Evolutionary conservation across 2,329 filamentous ascomycete genomes (phyloP), one percentile per base, ranked within the genome.

Genomic region (Diaporthe humulicola): DNA sequence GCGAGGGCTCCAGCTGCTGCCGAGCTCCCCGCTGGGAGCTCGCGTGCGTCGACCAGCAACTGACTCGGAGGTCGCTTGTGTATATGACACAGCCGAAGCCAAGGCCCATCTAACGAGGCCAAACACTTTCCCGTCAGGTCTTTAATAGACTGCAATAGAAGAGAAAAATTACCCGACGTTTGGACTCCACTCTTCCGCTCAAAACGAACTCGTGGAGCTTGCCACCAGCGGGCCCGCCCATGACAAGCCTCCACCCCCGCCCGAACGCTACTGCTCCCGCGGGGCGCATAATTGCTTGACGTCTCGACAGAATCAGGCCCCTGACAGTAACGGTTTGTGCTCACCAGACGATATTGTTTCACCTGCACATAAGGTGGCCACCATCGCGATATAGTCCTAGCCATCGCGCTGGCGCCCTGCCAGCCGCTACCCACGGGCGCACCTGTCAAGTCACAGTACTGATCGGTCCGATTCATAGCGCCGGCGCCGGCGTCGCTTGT

Each of bases 131-230:
- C 30, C n/a, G 42, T 40, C 33, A 69, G 17, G 15, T 42, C 15
- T 12, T 28, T 25, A 40, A 57, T 19, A 22, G 15, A 14, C n/a
- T n/a, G n/a, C 33, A 48, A 22, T 22, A 40, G 19, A 15, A 40
- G 14, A n/a, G 22, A 67, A 10, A 38, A 52, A 67, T 50, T 38
- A 52, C 45, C 64, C 33, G 45, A 40, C 45, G 64, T 54, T 69
- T 38, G 45, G 22, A 69, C 64, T 54, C 64, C 64, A 69, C 64
- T 38, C n/a, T 69, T 5, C 48, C 48, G 48, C 33, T 8, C 48
- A 15, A 69, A 69, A 69, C 64, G 64, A 69, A 69, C 64, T 69
- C 48, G 64, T 69, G 64, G 64, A 69, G 64, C 64, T 38, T 69
- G 64, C 54, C 64, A 40, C 15, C 15, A 54, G n/a, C n/a, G 64